A percentile compares a stretch with the other conserved stretches of the same genome.
These are phyloP conservation scores for Hanseniaspora occidentalis DNA, from an alignment of 805 yeast genomes.

Conservation along the genomic window DNA sequence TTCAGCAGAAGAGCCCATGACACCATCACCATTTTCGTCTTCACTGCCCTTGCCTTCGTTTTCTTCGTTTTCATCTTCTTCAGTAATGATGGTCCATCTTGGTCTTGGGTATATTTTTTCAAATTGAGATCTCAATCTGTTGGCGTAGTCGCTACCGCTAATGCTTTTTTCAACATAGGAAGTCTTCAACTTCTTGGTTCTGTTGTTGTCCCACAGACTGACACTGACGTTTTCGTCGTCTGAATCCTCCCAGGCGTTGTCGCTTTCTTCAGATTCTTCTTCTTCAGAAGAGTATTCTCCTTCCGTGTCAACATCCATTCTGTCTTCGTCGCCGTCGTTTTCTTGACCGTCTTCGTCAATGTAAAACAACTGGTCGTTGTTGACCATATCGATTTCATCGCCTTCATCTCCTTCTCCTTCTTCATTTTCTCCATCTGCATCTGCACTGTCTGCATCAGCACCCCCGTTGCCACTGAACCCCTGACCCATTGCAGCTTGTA, in stretches of 20 bases:
- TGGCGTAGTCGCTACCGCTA: slow-evolving; percentile 47
- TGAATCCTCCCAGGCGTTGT: slow-evolving; percentile 72
- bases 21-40: slow-evolving; percentile 16
- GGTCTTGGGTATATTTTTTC: slow-evolving; percentile 72
- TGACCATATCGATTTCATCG: slow-evolving; percentile 21
- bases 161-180: slow-evolving; percentile 40
- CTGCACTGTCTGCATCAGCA: slow-evolving; percentile 21
- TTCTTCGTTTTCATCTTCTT: slow-evolving; percentile 19
- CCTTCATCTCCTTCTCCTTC: slow-evolving; percentile 15
- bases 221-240: slow-evolving; percentile 71
- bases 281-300: slow-evolving; percentile 22
- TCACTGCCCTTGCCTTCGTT: slow-evolving; percentile 15
- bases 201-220: slow-evolving; percentile 46
- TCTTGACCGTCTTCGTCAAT: slow-evolving; percentile 39
- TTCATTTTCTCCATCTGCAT: slow-evolving; percentile 17
- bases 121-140: slow-evolving; percentile 60
- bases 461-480: slow-evolving; percentile 19
- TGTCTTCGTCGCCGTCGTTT: slow-evolving; percentile 24
- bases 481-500: slow-evolving; percentile 17
- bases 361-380: slow-evolving; percentile 41
- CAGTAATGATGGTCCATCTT: slow-evolving; percentile 47
- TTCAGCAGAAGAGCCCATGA: slow-evolving; percentile 20
- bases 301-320: slow-evolving; percentile 23
- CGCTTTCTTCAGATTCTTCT: slow-evolving; percentile 1
- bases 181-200: slow-evolving; percentile 58